These are phyloP conservation scores for Podosphaera xanthii DNA, from an alignment of 2,329 filamentous ascomycete species.

Conservation along the genomic window DNA sequence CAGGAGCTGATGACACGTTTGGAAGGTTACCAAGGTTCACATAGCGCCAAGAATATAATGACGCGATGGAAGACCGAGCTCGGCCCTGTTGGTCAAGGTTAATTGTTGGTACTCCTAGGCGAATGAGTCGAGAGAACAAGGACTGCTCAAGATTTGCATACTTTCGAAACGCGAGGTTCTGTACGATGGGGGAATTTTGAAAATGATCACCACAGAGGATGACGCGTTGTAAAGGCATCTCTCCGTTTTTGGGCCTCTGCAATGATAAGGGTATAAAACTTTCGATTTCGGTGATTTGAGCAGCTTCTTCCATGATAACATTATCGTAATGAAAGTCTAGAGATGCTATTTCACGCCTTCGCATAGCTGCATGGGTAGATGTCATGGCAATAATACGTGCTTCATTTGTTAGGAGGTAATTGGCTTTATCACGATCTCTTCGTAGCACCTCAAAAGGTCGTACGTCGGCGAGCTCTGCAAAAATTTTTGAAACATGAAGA, in stretches of 20 bases:
- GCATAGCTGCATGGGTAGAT: slow-evolving; percentile 90
- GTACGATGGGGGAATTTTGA: slow-evolving; percentile 89
- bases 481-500: slow-evolving; percentile 71
- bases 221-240: slow-evolving; percentile 61
- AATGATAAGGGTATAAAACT: slow-evolving; percentile 90
- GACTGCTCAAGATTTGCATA: slow-evolving; percentile 94
- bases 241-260: slow-evolving; percentile 53
- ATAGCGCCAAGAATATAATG: slow-evolving; percentile 88
- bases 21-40: slow-evolving; percentile 57
- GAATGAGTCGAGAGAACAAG: slow-evolving; percentile 73
- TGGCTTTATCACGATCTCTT: slow-evolving; percentile 74
- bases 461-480: slow-evolving; percentile 78
- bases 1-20: slow-evolving; percentile 39
- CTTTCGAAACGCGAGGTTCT: slow-evolving; percentile 80
- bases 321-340: slow-evolving; percentile 97
- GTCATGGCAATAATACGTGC: slow-evolving; percentile 99
- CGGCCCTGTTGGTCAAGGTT: slow-evolving; percentile 85
- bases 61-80: slow-evolving; percentile 64
- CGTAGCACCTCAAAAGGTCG: slow-evolving; percentile 86
- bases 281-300: slow-evolving; percentile 92
- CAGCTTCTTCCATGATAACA: slow-evolving; percentile 93
- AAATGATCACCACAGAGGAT: slow-evolving; percentile 89
- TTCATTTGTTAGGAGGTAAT: slow-evolving; percentile 85
- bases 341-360: slow-evolving; percentile 66
- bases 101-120: slow-evolving; percentile 77